A percentile compares a stretch with the other conserved stretches of the same genome.
Conservation (phyloP, 2,329 filamentous ascomycete species). For the Penicillium sp. region DNA sequence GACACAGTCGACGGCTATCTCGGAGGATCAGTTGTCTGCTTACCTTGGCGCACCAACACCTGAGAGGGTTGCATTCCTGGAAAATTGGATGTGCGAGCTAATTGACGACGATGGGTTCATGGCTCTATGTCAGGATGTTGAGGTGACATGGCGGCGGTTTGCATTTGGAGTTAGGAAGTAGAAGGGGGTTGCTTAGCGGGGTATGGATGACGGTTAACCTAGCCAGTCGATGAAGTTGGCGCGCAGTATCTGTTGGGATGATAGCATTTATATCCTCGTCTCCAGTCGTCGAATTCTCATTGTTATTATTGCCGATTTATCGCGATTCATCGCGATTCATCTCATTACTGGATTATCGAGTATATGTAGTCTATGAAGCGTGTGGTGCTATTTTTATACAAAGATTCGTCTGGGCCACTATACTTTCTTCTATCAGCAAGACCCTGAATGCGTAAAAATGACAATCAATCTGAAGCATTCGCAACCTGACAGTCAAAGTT, state of each 20-base stretch:
- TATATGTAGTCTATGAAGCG: too few relatives aligned
- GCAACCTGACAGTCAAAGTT: too few relatives aligned
- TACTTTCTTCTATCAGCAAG: too few relatives aligned
- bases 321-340: too few relatives aligned
- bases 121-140: constrained; percentile 41
- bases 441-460: too few relatives aligned
- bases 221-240: background rate
- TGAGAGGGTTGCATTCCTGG: constrained; percentile 35
- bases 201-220: background rate
- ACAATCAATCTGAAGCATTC: too few relatives aligned
- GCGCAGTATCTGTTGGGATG: background rate
- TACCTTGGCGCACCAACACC: constrained; percentile 31
- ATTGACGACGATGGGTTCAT: constrained; percentile 44
- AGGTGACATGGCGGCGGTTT: constrained; percentile 42
- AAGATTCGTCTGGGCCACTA: too few relatives aligned
- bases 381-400: too few relatives aligned
- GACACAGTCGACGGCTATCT: background rate
- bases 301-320: background rate
- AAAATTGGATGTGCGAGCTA: constrained; percentile 43
- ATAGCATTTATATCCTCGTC: background rate
- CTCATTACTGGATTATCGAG: too few relatives aligned
- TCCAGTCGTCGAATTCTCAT: background rate
- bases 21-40: constrained; percentile 27
- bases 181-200: background rate
- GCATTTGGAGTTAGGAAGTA: constrained; percentile 34